These are phyloP conservation scores for Crucihimalaya himalaica DNA, from an alignment of 345 rosid species.

Conservation along the genomic window DNA sequence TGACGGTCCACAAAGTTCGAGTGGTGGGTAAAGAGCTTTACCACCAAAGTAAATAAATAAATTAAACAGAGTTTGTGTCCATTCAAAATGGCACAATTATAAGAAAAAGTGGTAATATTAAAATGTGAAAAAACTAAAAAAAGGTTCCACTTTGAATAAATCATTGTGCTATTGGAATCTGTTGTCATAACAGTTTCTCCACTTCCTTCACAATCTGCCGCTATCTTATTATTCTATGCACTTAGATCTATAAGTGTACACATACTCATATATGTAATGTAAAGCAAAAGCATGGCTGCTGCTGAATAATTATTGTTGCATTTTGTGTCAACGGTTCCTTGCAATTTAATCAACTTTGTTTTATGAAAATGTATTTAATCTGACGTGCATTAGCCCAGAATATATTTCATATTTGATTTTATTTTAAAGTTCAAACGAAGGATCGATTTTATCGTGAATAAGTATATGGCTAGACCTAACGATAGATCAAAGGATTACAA, in stretches of 20 bases:
- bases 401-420: neutral
- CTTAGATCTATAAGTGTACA: neutral
- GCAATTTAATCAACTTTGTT: neutral
- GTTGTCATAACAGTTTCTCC: conserved; percentile 48
- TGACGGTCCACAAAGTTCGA: conserved; percentile 29
- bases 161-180: conserved; percentile 49
- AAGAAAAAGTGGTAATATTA: conserved; percentile 30
- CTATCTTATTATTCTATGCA: conserved; percentile 10
- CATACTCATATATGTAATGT: conserved; percentile 1
- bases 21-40: conserved; percentile 31
- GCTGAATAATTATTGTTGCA: neutral
- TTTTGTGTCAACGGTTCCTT: conserved; percentile 18
- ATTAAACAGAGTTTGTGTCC: conserved; percentile 36
- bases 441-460: neutral
- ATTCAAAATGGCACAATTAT: conserved; percentile 31
- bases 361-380: neutral
- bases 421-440: neutral
- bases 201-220: conserved; percentile 39
- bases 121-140: conserved; percentile 23
- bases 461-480: too few species aligned
- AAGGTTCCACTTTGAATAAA: conserved; percentile 30
- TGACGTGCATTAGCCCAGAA: too few species aligned
- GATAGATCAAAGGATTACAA: too few species aligned
- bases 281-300: conserved; percentile 32
- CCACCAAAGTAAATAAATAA: conserved; percentile 27